A percentile compares a stretch with the other conserved stretches of the same genome.
phyloP scores from a whole-genome alignment of 2,329 filamentous ascomycete genomes.

The Beauveria australis region DNA sequence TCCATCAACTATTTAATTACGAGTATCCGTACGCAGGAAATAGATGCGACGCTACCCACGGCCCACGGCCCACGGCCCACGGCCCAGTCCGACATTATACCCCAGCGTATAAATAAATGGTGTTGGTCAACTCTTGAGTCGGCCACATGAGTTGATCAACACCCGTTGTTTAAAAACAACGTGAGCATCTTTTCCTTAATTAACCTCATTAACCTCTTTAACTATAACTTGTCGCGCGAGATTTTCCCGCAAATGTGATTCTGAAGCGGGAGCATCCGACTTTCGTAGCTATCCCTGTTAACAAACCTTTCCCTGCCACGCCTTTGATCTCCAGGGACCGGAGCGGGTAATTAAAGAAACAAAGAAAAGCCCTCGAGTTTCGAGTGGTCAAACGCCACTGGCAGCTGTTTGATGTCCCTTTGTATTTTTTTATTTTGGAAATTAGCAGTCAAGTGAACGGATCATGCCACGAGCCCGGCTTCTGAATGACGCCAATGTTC shows the following conservation, averaged over 20 bases:
- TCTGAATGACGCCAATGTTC: not conserved
- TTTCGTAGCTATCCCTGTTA: not conserved
- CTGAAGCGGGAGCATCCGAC: not conserved
- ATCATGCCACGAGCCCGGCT: not conserved
- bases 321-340: not conserved
- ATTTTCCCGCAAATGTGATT: not conserved
- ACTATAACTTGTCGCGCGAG: not conserved
- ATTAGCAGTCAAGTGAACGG: not conserved
- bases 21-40: too few species aligned
- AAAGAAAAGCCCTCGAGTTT: not conserved
- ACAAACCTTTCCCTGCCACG: not conserved
- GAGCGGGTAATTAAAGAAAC: not conserved
- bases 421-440: not conserved
- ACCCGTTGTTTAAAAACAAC: too few species aligned
- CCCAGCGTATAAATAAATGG: too few species aligned
- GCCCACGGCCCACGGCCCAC: too few species aligned
- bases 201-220: not conserved
- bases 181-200: not conserved
- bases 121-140: too few species aligned
- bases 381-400: not conserved
- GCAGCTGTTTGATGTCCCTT: not conserved
- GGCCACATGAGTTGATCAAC: too few species aligned
- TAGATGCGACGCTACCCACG: too few species aligned
- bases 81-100: too few species aligned
- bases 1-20: too few species aligned